Percentiles rank a stretch among this genome's conserved stretches.
phyloP scores from a whole-genome alignment of 2,329 filamentous ascomycete species.

The Penicillium sp. region DNA sequence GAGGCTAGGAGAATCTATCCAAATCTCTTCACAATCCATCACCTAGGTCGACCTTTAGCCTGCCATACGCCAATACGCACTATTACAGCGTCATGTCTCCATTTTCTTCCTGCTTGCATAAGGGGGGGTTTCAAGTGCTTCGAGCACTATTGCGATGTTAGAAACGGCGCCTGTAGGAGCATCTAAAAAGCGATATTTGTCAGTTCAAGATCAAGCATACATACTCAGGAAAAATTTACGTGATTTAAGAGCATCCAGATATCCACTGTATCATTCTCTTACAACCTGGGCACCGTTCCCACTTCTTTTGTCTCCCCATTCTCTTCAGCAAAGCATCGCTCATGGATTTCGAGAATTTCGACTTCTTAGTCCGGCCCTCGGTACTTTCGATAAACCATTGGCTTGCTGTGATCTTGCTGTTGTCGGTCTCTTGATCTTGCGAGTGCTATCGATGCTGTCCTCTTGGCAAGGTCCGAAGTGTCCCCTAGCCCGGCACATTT shows the following conservation, averaged over 20 bases:
- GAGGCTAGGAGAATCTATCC: no score
- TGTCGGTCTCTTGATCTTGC: not conserved
- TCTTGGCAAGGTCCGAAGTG: not conserved
- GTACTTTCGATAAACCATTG: not conserved
- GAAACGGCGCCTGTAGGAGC: not conserved
- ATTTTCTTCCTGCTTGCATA: no score
- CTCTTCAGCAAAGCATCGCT: not conserved
- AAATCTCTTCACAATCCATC: no score
- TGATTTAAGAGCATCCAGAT: not conserved
- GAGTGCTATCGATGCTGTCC: not conserved
- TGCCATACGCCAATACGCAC: no score
- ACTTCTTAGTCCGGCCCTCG: not conserved
- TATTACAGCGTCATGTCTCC: no score
- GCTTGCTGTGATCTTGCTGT: not conserved
- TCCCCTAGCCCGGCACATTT: not conserved
- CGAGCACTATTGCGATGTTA: not conserved
- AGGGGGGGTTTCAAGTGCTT: not conserved
- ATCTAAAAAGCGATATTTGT: not conserved
- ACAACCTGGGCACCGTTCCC: slow-evolving; percentile 1
- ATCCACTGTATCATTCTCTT: not conserved
- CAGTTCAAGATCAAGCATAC: not conserved
- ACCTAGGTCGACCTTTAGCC: no score
- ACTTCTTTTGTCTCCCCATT: not conserved
- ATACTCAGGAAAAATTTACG: not conserved
- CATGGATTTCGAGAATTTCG: not conserved